These are phyloP conservation scores for Chionographis japonica DNA, from an alignment of 106 monocot species.

Conservation along the genomic window DNA sequence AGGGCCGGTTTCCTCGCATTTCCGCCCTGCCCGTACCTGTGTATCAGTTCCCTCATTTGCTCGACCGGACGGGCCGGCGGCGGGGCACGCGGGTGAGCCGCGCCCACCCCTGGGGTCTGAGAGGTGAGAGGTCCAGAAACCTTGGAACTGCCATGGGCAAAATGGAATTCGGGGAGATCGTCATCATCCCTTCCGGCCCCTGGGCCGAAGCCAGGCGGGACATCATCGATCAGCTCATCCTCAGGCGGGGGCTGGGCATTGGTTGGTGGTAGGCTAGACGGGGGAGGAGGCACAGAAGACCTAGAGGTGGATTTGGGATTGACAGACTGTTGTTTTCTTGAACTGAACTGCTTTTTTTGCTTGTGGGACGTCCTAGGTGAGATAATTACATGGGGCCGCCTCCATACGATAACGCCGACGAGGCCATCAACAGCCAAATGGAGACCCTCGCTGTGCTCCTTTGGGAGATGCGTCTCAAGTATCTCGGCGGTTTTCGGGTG, in stretches of 20 bases:
- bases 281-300: constrained; percentile 7
- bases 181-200: constrained; percentile 44
- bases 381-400: constrained; percentile 35
- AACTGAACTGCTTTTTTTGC: constrained; percentile 41
- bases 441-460: constrained; percentile 38
- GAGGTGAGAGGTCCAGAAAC: constrained; percentile 1
- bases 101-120: neutral
- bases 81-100: neutral
- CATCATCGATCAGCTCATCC: constrained; percentile 46
- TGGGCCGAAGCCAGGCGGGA: constrained; percentile 90
- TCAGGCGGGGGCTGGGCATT: neutral
- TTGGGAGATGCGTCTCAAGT: constrained; percentile 38
- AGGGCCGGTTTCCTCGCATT: constrained; percentile 1
- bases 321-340: constrained; percentile 31
- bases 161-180: constrained; percentile 92
- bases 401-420: constrained; percentile 79
- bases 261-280: neutral
- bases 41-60: constrained; percentile 65
- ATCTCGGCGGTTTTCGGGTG: constrained; percentile 40
- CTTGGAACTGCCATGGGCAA: constrained; percentile 14
- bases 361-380: constrained; percentile 47
- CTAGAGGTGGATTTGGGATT: constrained; percentile 5
- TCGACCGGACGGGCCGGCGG: constrained; percentile 31
- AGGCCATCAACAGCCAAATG: constrained; percentile 14
- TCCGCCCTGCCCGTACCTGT: constrained; percentile 58